Percentiles rank a stretch among this genome's conserved stretches.
phyloP scores from a whole-genome alignment of 768 basidiomycete genomes.

The Saitozyma podzolica region DNA sequence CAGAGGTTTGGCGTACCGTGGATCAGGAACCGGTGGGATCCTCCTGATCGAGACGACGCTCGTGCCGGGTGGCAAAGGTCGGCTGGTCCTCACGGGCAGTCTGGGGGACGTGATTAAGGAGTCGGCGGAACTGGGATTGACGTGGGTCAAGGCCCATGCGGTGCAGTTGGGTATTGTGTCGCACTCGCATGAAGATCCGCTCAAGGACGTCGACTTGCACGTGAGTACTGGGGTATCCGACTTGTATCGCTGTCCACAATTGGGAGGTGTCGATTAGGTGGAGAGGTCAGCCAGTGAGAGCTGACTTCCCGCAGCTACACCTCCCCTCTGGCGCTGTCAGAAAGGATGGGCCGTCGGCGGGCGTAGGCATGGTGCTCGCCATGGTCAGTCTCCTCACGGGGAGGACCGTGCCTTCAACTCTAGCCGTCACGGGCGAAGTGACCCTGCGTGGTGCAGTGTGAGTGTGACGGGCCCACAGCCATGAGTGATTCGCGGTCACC shows the following conservation, averaged over 20 bases:
- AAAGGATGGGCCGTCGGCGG: conserved; percentile 92
- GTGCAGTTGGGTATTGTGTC: conserved; percentile 43
- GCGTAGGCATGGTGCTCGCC: conserved; percentile 84
- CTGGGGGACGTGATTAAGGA: conserved; percentile 91
- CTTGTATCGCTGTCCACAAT: not conserved
- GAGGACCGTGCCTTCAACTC: conserved; percentile 66
- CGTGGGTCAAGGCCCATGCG: conserved; percentile 81
- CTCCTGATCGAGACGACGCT: conserved; percentile 79
- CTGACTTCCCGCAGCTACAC: conserved; percentile 59
- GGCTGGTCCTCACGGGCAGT: conserved; percentile 75
- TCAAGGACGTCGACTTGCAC: conserved; percentile 81
- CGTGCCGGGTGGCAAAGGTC: conserved; percentile 69
- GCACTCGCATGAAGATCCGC: conserved; percentile 28
- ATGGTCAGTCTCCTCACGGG: conserved; percentile 82
- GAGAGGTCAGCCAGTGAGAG: not conserved
- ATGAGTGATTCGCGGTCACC: conserved; percentile 58
- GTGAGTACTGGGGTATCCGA: conserved; percentile 21
- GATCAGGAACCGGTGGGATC: conserved; percentile 49
- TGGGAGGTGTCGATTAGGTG: not conserved
- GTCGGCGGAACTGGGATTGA: conserved; percentile 82
- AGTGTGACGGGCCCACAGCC: conserved; percentile 6
- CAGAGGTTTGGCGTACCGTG: conserved; percentile 50
- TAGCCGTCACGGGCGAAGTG: conserved; percentile 93
- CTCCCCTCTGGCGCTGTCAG: conserved; percentile 85
- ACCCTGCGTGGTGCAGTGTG: conserved; percentile 56